phyloP scores from a whole-genome alignment of 2,329 filamentous ascomycete species.

The Penicillium polonicum region DNA sequence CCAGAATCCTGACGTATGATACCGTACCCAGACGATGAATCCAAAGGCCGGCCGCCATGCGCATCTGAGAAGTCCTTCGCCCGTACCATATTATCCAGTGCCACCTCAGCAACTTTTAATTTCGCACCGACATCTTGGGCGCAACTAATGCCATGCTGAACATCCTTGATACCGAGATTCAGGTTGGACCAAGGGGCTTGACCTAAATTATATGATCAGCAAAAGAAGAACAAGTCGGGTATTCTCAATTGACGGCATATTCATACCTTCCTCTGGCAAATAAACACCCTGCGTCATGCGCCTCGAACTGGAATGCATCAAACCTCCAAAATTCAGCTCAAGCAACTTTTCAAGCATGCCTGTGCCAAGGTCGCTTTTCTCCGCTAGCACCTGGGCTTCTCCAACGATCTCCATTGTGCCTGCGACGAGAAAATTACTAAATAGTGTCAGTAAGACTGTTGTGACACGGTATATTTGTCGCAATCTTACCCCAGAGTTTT shows the following conservation, averaged over 20 bases:
- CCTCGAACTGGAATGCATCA: constrained; percentile 29
- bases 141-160: constrained; percentile 49
- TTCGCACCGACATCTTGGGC: constrained; percentile 42
- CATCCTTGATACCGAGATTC: constrained; percentile 53
- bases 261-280: constrained; percentile 26
- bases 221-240: background rate
- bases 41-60: constrained; percentile 39
- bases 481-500: constrained; percentile 12
- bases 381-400: constrained; percentile 34
- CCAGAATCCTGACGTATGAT: constrained; percentile 47
- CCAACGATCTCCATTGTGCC: constrained; percentile 29
- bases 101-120: constrained; percentile 46
- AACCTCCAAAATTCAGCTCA: constrained; percentile 30
- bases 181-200: constrained; percentile 49
- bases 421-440: constrained; percentile 21
- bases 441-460: background rate
- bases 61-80: constrained; percentile 43
- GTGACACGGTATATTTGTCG: too few species aligned
- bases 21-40: constrained; percentile 55
- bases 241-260: background rate
- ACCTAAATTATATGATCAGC: constrained; percentile 1
- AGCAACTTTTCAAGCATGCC: constrained; percentile 29
- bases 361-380: constrained; percentile 29
- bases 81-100: constrained; percentile 45
- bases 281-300: constrained; percentile 31